phyloP scores from a whole-genome alignment of 2,329 filamentous ascomycete genomes.

The Orbilia brochopaga region DNA sequence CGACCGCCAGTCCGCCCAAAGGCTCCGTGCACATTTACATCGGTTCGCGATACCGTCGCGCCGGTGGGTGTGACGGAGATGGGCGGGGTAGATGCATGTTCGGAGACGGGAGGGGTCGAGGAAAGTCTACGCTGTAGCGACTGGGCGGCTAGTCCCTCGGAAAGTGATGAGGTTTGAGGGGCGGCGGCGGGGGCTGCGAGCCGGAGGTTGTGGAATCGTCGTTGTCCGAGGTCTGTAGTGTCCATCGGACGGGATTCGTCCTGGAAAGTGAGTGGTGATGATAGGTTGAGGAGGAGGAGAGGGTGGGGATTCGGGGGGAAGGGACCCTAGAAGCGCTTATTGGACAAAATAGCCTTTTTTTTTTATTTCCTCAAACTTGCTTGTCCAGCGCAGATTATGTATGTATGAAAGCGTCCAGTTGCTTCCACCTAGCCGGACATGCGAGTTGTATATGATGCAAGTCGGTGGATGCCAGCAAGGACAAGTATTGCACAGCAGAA shows the following conservation, averaged over 20 bases:
- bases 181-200: slow-evolving; percentile 31
- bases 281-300: background rate
- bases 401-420: background rate
- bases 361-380: background rate
- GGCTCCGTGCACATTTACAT: slow-evolving; percentile 33
- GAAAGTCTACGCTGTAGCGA: slow-evolving; percentile 47
- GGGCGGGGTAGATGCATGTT: slow-evolving; percentile 48
- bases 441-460: slow-evolving; percentile 11
- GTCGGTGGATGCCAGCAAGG: slow-evolving; percentile 22
- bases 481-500: slow-evolving; percentile 22
- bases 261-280: slow-evolving; percentile 9
- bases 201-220: slow-evolving; percentile 42
- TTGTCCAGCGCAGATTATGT: background rate
- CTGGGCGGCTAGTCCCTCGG: slow-evolving; percentile 44
- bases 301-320: background rate
- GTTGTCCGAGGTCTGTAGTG: slow-evolving; percentile 38
- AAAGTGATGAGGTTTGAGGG: slow-evolving; percentile 42
- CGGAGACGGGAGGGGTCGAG: slow-evolving; percentile 44
- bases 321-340: background rate
- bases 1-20: slow-evolving; percentile 24
- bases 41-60: slow-evolving; percentile 40
- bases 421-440: slow-evolving; percentile 24
- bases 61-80: slow-evolving; percentile 46
- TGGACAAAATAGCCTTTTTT: background rate
- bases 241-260: slow-evolving; percentile 50